Percentiles rank a stretch among this genome's conserved stretches.
Conservation (phyloP, 306 rosid genomes). For the Castanea sativa region DNA sequence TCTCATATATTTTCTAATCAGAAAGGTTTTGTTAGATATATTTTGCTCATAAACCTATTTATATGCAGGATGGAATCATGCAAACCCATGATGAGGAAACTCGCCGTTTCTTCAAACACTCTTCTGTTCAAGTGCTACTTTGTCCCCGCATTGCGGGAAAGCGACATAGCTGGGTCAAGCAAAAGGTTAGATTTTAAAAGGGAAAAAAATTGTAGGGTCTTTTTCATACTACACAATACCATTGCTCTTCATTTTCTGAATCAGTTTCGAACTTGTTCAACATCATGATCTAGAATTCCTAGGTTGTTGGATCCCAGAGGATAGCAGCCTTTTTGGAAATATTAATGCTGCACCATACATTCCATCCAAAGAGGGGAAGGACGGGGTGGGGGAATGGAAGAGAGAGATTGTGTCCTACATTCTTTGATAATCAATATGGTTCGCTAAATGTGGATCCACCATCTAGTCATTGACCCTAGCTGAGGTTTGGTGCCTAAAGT, state of each 20-base stretch:
- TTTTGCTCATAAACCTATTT: slow-evolving; percentile 2
- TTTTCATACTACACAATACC: not conserved
- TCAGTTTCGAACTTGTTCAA: not conserved
- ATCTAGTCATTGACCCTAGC: not conserved
- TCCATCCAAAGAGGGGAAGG: not conserved
- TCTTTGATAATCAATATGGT: not conserved
- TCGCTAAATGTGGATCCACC: not conserved
- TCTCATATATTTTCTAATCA: not conserved
- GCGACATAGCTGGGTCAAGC: slow-evolving; percentile 88
- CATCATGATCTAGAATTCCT: slow-evolving; percentile 11
- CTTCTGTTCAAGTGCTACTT: slow-evolving; percentile 90
- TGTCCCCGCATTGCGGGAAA: slow-evolving; percentile 89
- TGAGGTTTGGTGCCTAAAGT: not conserved
- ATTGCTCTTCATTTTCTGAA: slow-evolving; percentile 8
- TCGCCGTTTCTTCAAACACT: slow-evolving; percentile 85
- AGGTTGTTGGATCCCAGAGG: not conserved
- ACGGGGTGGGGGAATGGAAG: too few relatives aligned
- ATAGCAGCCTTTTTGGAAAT: not conserved
- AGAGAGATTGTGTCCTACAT: not conserved
- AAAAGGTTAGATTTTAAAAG: slow-evolving; percentile 50
- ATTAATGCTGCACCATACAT: not conserved
- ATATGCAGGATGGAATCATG: slow-evolving; percentile 91
- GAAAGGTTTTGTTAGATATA: not conserved
- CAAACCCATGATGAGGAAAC: slow-evolving; percentile 97
- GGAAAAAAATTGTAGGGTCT: not conserved